A percentile compares a stretch with the other conserved stretches of the same genome.
These are phyloP conservation scores for Stereocaulon alpinum DNA, from an alignment of 495 filamentous ascomycete genomes.

Conservation along the genomic window DNA sequence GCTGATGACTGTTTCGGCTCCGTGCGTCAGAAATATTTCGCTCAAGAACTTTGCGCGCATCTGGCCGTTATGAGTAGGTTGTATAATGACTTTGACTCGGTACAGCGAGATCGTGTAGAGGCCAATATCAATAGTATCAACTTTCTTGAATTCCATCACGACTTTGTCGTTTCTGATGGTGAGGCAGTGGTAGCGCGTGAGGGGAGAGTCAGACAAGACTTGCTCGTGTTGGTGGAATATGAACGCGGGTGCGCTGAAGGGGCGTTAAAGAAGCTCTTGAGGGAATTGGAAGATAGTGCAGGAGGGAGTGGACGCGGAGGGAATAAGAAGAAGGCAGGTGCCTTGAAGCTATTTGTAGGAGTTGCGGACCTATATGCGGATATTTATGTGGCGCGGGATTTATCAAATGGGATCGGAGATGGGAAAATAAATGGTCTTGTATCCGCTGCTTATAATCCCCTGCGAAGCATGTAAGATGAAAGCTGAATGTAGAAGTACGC, in stretches of 20 bases:
- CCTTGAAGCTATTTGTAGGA: background rate
- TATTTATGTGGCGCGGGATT: background rate
- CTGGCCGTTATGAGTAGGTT: constrained; percentile 30
- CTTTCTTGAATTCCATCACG: constrained; percentile 27
- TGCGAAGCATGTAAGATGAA: no score
- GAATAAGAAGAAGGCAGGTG: background rate
- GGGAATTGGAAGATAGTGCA: no score
- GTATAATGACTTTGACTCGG: constrained; percentile 35
- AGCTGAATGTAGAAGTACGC: no score
- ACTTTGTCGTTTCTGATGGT: background rate
- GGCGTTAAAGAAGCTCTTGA: background rate
- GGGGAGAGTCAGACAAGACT: no score
- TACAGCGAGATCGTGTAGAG: constrained; percentile 27
- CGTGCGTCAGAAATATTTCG: no score
- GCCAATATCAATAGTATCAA: constrained; percentile 33
- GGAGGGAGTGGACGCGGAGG: no score
- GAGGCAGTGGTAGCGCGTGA: background rate
- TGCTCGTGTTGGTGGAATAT: background rate
- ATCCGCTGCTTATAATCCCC: no score
- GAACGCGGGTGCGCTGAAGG: background rate
- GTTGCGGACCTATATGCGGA: background rate
- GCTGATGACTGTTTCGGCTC: no score
- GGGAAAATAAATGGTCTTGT: no score
- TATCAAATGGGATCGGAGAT: background rate
- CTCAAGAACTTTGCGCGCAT: no score